Percentiles rank a stretch among this genome's conserved stretches.
Evolutionary conservation across 2,329 filamentous ascomycete species (phyloP).

Genomic region (Cercospora sesami): DNA sequence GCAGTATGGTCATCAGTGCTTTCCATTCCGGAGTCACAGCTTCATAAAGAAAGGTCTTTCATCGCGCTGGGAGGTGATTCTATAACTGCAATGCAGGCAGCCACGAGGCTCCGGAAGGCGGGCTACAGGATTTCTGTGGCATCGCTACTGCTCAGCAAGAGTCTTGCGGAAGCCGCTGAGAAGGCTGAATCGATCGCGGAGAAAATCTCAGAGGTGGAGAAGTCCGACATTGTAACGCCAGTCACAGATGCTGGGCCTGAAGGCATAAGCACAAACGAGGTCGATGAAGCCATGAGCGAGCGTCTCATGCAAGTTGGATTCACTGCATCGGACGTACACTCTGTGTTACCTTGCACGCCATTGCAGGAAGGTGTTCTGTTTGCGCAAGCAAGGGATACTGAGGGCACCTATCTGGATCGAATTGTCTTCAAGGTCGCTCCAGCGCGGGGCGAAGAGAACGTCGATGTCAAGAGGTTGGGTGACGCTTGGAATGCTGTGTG

Average conservation of each 20-base stretch:
- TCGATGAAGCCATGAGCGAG: neutral
- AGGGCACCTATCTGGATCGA: neutral
- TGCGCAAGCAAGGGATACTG: neutral
- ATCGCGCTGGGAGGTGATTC: constrained; percentile 4
- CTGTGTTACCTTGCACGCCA: neutral
- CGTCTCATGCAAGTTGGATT: neutral
- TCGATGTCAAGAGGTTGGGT: neutral
- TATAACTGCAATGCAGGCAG: constrained; percentile 4
- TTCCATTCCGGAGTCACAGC: neutral
- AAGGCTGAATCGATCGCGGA: neutral
- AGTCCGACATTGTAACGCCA: neutral
- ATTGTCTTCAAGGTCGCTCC: neutral
- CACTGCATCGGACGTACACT: neutral
- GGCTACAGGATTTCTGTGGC: neutral
- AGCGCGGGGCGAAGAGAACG: neutral
- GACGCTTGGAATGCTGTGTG: neutral
- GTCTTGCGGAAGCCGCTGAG: neutral
- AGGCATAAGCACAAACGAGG: neutral
- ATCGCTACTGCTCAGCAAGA: neutral
- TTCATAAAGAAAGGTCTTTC: neutral
- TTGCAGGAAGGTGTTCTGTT: neutral
- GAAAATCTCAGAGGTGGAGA: neutral
- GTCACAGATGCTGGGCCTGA: neutral
- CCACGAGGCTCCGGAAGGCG: neutral
- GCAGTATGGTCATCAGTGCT: neutral